phyloP scores from a whole-genome alignment of 352 stramenopile species.

The Phytophthora citrophthora region DNA sequence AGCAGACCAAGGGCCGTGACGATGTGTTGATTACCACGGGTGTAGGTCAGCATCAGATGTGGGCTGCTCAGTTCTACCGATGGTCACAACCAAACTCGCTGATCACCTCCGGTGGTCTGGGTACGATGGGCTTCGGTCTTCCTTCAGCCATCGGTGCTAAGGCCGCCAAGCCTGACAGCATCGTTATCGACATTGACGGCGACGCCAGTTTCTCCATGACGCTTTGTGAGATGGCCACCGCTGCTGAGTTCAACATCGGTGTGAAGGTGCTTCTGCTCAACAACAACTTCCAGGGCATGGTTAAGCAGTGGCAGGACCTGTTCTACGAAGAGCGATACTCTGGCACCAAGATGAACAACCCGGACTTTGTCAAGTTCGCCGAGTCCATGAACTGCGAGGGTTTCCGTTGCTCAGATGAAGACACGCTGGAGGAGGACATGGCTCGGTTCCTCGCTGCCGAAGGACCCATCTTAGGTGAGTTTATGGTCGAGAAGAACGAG shows the following conservation, averaged over 20 bases:
- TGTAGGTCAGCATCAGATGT: slow-evolving; percentile 98
- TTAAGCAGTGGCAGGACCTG: slow-evolving; percentile 97
- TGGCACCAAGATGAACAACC: slow-evolving; percentile 91
- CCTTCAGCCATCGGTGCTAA: slow-evolving; percentile 95
- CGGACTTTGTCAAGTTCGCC: slow-evolving; percentile 94
- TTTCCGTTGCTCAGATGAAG: slow-evolving; percentile 89
- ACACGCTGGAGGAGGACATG: slow-evolving; percentile 93
- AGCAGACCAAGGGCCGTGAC: slow-evolving; percentile 91
- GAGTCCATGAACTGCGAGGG: slow-evolving; percentile 94
- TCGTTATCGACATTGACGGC: slow-evolving; percentile 94
- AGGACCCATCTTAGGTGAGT: slow-evolving; percentile 93
- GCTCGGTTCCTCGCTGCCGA: slow-evolving; percentile 94
- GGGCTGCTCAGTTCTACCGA: slow-evolving; percentile 95
- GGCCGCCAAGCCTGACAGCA: slow-evolving; percentile 86
- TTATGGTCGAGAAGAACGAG: slow-evolving; percentile 95
- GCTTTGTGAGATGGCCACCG: slow-evolving; percentile 95
- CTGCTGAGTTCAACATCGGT: slow-evolving; percentile 93
- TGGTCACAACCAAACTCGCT: slow-evolving; percentile 95
- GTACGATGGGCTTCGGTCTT: slow-evolving; percentile 96
- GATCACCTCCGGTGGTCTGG: slow-evolving; percentile 93
- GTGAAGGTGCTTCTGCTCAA: slow-evolving; percentile 97
- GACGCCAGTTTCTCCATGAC: slow-evolving; percentile 98
- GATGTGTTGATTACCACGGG: slow-evolving; percentile 95
- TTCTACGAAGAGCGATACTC: slow-evolving; percentile 97
- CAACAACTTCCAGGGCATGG: slow-evolving; percentile 98